Evolutionary conservation across 169 alveolate species (phyloP).

Genomic region (Cytauxzoon felis): DNA sequence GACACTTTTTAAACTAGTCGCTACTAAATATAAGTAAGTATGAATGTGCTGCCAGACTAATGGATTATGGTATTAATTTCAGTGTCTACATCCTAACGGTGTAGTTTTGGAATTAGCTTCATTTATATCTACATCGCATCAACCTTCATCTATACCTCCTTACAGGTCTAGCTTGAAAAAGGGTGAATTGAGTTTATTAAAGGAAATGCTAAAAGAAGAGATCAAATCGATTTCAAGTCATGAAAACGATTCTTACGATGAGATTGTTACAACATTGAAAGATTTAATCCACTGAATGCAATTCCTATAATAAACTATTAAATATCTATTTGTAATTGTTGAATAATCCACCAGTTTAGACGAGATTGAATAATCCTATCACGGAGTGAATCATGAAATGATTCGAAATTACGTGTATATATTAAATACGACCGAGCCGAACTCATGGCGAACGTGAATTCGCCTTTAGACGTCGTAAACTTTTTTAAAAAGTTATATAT

Average conservation of each 20-base stretch:
- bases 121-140: too few relatives aligned
- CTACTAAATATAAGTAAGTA: constrained; percentile 33
- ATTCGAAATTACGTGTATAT: too few relatives aligned
- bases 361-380: background rate
- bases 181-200: too few relatives aligned
- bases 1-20: constrained; percentile 35
- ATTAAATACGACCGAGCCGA: constrained; percentile 67
- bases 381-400: background rate
- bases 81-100: too few relatives aligned
- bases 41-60: too few relatives aligned
- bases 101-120: too few relatives aligned
- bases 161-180: too few relatives aligned
- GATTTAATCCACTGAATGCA: background rate
- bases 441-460: constrained; percentile 52
- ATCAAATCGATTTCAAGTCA: too few relatives aligned
- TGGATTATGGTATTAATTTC: too few relatives aligned
- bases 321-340: background rate
- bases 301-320: background rate
- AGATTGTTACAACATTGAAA: constrained; percentile 4
- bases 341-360: background rate
- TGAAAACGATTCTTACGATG: constrained; percentile 6
- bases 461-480: constrained; percentile 61
- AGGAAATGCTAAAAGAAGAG: too few relatives aligned
- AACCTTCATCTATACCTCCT: too few relatives aligned
- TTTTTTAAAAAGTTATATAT: constrained; percentile 3